Conservation (phyloP, 768 basidiomycete species). For the Amanita inopinata region DNA sequence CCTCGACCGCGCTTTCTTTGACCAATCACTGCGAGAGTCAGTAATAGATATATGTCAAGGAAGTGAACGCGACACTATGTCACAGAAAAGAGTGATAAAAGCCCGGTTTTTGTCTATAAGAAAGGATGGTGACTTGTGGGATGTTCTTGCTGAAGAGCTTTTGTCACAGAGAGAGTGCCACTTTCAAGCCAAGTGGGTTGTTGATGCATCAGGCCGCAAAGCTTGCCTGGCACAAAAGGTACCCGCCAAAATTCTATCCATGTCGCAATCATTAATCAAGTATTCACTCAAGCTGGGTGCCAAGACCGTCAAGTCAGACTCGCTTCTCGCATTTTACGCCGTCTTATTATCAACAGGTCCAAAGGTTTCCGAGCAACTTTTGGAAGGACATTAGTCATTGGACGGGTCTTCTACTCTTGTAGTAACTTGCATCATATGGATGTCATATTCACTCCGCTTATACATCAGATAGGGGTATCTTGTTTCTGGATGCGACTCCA, state of each 20-base stretch:
- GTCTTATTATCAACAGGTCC: too few relatives aligned
- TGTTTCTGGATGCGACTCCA: too few relatives aligned
- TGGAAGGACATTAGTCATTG: too few relatives aligned
- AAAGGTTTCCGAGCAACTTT: too few relatives aligned
- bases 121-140: constrained; percentile 7
- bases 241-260: constrained; percentile 12
- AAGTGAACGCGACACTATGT: neutral
- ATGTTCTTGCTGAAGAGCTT: neutral
- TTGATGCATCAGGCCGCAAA: constrained; percentile 28
- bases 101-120: constrained; percentile 8
- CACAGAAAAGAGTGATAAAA: constrained; percentile 11
- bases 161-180: neutral
- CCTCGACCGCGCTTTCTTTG: constrained; percentile 24
- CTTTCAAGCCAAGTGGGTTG: constrained; percentile 19
- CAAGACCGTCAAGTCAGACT: constrained; percentile 16
- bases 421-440: too few relatives aligned
- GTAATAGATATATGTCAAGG: constrained; percentile 11
- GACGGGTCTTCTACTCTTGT: too few relatives aligned
- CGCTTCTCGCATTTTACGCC: constrained; percentile 23
- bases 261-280: neutral
- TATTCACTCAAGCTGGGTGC: constrained; percentile 20
- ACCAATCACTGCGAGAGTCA: constrained; percentile 19
- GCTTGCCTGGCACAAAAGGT: constrained; percentile 22
- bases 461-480: too few relatives aligned
- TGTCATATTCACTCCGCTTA: too few relatives aligned